A percentile compares a stretch with the other conserved stretches of the same genome.
Evolutionary conservation across 352 stramenopile species (phyloP).

Genomic region (Lagenidium sp.): DNA sequence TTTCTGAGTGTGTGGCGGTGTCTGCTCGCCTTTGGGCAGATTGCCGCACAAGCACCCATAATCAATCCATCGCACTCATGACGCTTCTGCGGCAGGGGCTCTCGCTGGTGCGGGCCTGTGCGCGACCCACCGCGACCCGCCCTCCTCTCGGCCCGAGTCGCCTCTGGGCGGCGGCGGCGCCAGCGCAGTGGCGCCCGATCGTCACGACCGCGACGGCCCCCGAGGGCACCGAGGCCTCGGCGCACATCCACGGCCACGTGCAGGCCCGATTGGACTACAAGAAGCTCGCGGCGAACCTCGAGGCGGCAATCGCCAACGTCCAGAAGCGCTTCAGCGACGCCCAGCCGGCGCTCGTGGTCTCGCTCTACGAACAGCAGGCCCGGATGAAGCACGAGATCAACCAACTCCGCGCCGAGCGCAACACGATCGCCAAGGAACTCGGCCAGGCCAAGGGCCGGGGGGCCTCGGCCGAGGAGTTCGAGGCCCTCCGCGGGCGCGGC

Average conservation of each 20-base stretch:
- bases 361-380: constrained; percentile 52
- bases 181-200: constrained; percentile 8
- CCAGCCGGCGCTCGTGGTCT: constrained; percentile 48
- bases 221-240: constrained; percentile 14
- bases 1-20: too few relatives aligned
- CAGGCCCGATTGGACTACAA: constrained; percentile 74
- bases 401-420: constrained; percentile 52
- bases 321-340: constrained; percentile 58
- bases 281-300: constrained; percentile 48
- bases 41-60: too few relatives aligned
- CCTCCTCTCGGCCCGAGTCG: too few relatives aligned
- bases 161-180: too few relatives aligned
- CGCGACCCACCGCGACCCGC: too few relatives aligned
- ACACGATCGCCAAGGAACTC: constrained; percentile 53
- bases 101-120: too few relatives aligned
- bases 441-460: constrained; percentile 32
- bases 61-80: too few relatives aligned
- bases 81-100: too few relatives aligned
- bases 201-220: constrained; percentile 14
- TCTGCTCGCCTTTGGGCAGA: too few relatives aligned
- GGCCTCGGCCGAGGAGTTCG: constrained; percentile 20
- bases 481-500: constrained; percentile 26
- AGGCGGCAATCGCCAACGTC: constrained; percentile 43
- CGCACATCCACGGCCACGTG: constrained; percentile 43
- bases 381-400: constrained; percentile 49